Conservation (phyloP, 2,329 filamentous ascomycete species). For the Chrysosporium queenslandicum region DNA sequence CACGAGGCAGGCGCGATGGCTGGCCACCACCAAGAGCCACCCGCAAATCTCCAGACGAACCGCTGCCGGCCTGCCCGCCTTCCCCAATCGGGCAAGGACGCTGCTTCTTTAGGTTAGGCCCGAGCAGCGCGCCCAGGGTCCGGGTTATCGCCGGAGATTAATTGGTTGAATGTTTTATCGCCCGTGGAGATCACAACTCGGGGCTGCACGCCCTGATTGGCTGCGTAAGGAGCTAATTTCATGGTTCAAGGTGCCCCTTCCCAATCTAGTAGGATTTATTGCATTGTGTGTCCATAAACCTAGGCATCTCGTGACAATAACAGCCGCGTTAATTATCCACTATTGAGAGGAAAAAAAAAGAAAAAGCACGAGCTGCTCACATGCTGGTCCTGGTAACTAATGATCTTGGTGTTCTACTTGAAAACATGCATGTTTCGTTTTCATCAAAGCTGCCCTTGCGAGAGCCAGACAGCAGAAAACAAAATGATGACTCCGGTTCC, state of each 20-base stretch:
- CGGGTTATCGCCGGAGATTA: constrained; percentile 7
- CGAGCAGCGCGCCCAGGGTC: not conserved
- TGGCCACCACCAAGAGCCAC: not conserved
- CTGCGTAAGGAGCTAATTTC: not conserved
- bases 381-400: no score
- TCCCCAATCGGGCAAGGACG: not conserved
- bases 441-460: no score
- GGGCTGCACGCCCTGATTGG: not conserved
- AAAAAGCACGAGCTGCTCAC: no score
- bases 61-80: not conserved
- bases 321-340: not conserved
- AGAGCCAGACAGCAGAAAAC: no score
- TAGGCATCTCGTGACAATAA: not conserved
- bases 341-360: no score
- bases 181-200: no score
- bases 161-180: constrained; percentile 1
- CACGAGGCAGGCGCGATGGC: not conserved
- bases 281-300: not conserved
- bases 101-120: not conserved
- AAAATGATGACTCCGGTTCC: no score
- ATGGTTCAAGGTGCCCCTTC: not conserved
- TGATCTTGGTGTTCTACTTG: not conserved
- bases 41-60: not conserved
- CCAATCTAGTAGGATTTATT: not conserved
- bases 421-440: not conserved